Evolutionary conservation across 306 rosid genomes (phyloP), one percentile per base, ranked within the genome.

Genomic region (Prinsepia uniflora): DNA sequence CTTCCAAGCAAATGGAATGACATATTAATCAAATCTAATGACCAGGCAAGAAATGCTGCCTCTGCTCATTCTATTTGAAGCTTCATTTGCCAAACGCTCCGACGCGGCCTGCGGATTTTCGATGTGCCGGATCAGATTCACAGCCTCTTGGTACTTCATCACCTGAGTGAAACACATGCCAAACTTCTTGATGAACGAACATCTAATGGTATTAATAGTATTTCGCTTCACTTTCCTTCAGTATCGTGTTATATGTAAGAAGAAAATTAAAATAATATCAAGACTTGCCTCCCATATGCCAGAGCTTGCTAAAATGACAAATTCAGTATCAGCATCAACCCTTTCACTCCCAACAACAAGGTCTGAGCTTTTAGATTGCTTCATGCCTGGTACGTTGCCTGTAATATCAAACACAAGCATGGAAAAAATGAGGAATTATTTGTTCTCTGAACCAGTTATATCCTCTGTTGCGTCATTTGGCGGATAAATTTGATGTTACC

Each of bases 271-370:
- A 39, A 22, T 19, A 6, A 57, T 22, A 0, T 10, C 11, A 9
- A 7, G 56, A 54, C 75, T 75, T 82, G 88, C 98, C 92, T 93
- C 92, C 98, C 97, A 94, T 81, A 94, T 84, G 50, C 94, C 98
- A 63, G 30, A 58, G 85, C 92, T 90, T 71, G 87, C 98, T 64
- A 94, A 72, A 75, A 94, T 84, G 62, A 94, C 73, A 64, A 94
- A 94, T 42, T 94, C 97, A 39, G 86, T 86, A 60, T 76, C 74
- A 6, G 81, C 65, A 65, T 84, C 83, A 8, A 90, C 65, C 74
- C 75, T 79, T 77, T 88, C 88, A 34, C 59, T 68, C 69, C 81
- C 86, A 19, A 90, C 65, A 19, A 82, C 77, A 74, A 90, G 69
- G 18, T 88, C 94, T 18, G 92, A 78, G 78, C 83, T 63, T 73